Evolutionary conservation across 495 filamentous ascomycete genomes (phyloP), one percentile per base, ranked within the genome.

Genomic region (Cryomyces minteri): DNA sequence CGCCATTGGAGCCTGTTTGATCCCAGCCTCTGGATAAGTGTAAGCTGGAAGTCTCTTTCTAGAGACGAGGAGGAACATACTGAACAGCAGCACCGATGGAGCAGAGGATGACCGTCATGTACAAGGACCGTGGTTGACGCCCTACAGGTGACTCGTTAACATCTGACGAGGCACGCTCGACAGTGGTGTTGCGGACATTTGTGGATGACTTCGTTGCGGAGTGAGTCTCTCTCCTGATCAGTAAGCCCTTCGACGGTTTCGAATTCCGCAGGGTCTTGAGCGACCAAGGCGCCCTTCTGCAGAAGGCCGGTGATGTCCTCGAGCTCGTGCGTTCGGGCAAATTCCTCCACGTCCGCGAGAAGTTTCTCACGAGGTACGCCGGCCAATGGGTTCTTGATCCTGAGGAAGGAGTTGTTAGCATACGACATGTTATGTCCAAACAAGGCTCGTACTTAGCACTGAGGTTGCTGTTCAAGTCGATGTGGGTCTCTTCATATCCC

Each of bases 121-220:
- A 79, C 1, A 79, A 25, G 18, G 18, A 25, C 18, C 18, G 18
- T 25, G 18, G 18, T 25, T 25, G 18, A 25, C 18, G 18, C 18
- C 18, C 18, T 25, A 25, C 18, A 25, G 2, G 18, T 25, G 18
- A 25, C 18, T 25, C 18, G 18, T 25, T 25, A 25, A 2, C 18
- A 25, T 25, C 18, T 25, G 18, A 25, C 18, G 18, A 25, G 18
- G 18, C 18, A 25, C 18, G 18, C 18, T 25, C 18, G 62, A 49
- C 58, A 53, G 59, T 57, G 67, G 31, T 75, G 73, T 41, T 75
- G 68, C 28, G 62, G 58, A 75, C 76, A 79, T 46, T 70, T 70
- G 44, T 76, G 70, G 1, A 64, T 62, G 40, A 61, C 54, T 51
- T 79, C 74, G 5, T 65, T 58, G 6, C 50, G 47, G 8, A 78